Percentiles rank a stretch among this genome's conserved stretches.
Conservation (phyloP, 345 rosid species). For the Kandelia obovata region DNA sequence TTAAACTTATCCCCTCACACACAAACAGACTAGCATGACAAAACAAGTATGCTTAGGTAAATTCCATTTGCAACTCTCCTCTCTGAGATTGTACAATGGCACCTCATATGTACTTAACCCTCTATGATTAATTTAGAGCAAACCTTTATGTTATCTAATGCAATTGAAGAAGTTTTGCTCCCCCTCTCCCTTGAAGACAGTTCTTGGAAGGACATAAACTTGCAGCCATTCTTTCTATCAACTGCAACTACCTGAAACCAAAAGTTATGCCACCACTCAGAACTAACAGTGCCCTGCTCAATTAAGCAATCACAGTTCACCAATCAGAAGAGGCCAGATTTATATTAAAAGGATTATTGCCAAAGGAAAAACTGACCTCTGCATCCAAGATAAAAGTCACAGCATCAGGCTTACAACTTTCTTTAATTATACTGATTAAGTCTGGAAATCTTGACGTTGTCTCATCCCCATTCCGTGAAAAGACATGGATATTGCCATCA, state of each 20-base stretch:
- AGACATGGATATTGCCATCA: slow-evolving; percentile 59
- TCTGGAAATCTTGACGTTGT: slow-evolving; percentile 80
- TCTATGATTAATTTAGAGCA: slow-evolving; percentile 3
- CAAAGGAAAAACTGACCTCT: slow-evolving; percentile 50
- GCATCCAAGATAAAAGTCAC: slow-evolving; percentile 75
- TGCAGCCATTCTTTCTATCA: slow-evolving; percentile 65
- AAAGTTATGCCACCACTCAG: slow-evolving; percentile 3
- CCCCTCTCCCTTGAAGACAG: slow-evolving; percentile 88
- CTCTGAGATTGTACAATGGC: slow-evolving; percentile 1
- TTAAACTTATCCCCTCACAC: slow-evolving; percentile 4
- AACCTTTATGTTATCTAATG: slow-evolving; percentile 67
- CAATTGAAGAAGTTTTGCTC: slow-evolving; percentile 54
- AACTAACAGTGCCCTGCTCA: slow-evolving; percentile 3
- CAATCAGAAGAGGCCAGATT: not conserved
- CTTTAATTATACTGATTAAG: slow-evolving; percentile 51
- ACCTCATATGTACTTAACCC: not conserved
- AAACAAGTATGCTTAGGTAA: not conserved
- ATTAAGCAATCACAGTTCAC: slow-evolving; percentile 1
- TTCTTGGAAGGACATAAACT: slow-evolving; percentile 92
- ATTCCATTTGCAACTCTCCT: not conserved
- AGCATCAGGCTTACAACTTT: slow-evolving; percentile 52
- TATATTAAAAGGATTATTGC: slow-evolving; percentile 14
- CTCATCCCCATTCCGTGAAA: slow-evolving; percentile 90
- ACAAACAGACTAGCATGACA: not conserved
- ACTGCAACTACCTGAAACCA: slow-evolving; percentile 72